Percentiles rank a stretch among this genome's conserved stretches.
Conservation (phyloP, 2,329 filamentous ascomycete genomes). For the Colletotrichum spaethianum region DNA sequence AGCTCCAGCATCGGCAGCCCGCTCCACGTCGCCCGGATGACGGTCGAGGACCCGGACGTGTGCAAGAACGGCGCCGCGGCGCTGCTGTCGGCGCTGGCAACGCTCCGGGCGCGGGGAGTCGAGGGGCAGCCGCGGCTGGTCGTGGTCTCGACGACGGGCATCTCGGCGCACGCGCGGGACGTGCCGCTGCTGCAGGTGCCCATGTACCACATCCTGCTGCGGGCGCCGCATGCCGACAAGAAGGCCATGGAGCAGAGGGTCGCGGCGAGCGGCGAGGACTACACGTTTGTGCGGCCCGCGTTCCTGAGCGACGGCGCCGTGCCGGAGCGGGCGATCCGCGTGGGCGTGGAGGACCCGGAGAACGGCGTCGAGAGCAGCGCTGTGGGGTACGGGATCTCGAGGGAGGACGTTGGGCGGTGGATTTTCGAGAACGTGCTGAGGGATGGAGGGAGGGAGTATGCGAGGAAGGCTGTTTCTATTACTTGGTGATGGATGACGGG, state of each 20-base stretch:
- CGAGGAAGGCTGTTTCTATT: slow-evolving; percentile 54
- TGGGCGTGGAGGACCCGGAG: slow-evolving; percentile 57
- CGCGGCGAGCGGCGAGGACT: slow-evolving; percentile 49
- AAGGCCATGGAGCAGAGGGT: slow-evolving; percentile 58
- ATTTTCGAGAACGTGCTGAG: slow-evolving; percentile 57
- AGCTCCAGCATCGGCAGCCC: slow-evolving; percentile 56
- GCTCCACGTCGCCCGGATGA: slow-evolving; percentile 46
- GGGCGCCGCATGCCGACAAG: slow-evolving; percentile 64
- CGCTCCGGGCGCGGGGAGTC: slow-evolving; percentile 42
- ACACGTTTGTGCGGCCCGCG: slow-evolving; percentile 56
- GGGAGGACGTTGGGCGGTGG: slow-evolving; percentile 64
- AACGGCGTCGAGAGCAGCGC: slow-evolving; percentile 50
- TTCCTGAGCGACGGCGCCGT: slow-evolving; percentile 51
- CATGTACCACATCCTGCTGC: slow-evolving; percentile 59
- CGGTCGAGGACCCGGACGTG: slow-evolving; percentile 55
- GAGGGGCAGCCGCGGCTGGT: slow-evolving; percentile 52
- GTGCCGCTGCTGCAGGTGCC: slow-evolving; percentile 59
- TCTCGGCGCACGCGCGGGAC: slow-evolving; percentile 55
- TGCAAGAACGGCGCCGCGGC: slow-evolving; percentile 55
- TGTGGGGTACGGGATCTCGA: slow-evolving; percentile 62
- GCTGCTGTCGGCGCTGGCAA: slow-evolving; percentile 52
- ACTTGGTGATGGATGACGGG: slow-evolving; percentile 49
- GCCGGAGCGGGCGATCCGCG: slow-evolving; percentile 49
- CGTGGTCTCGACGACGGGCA: slow-evolving; percentile 57
- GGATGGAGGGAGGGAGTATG: slow-evolving; percentile 45